Conservation (phyloP, 352 stramenopile genomes). For the Globisporangium iwayamae region DNA sequence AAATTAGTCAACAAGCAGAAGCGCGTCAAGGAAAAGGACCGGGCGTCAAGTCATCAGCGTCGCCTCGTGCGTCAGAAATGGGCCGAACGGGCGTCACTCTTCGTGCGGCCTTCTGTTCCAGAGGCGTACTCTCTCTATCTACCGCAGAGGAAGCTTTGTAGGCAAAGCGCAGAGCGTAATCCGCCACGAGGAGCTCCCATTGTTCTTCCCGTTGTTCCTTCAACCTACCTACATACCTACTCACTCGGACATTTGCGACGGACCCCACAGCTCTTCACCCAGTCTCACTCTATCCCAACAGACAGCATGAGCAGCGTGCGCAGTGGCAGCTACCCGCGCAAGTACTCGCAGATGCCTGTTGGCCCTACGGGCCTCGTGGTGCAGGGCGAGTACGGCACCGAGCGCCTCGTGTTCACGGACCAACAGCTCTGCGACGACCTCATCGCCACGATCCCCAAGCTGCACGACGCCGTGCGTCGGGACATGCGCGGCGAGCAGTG, state of each 20-base stretch:
- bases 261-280: neutral
- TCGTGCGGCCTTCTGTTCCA: neutral
- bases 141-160: neutral
- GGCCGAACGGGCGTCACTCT: neutral
- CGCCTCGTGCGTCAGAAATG: neutral
- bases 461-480: constrained; percentile 34
- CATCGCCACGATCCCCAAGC: constrained; percentile 55
- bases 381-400: constrained; percentile 7
- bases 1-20: neutral
- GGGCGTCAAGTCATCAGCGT: neutral
- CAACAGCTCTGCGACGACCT: constrained; percentile 59
- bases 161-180: neutral
- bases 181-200: neutral
- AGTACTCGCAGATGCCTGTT: neutral
- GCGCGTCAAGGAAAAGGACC: neutral
- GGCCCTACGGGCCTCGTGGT: constrained; percentile 4
- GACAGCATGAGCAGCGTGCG: constrained; percentile 1
- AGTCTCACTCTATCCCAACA: neutral
- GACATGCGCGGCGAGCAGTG: constrained; percentile 33
- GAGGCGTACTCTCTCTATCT: neutral
- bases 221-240: neutral
- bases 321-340: neutral
- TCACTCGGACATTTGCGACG: neutral
- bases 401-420: constrained; percentile 37
- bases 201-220: neutral